Base-by-base conservation (phyloP, 2,329 filamentous ascomycete genomes). In the Huntiella savannae region DNA sequence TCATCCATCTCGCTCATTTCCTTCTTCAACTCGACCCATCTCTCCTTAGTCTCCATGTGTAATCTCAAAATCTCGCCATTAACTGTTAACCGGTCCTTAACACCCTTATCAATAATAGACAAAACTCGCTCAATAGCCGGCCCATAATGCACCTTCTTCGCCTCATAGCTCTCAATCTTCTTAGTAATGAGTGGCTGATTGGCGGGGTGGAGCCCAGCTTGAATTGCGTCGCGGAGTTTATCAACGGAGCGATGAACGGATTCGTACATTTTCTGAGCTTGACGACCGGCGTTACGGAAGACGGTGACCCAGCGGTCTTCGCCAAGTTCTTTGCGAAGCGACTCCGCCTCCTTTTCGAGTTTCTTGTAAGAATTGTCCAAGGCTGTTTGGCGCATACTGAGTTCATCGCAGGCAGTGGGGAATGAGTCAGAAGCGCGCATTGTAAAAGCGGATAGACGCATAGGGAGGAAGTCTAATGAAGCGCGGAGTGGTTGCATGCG, bases 231-330 rank as follows among this genome's bases (percentile, higher is more conserved):
- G 52, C 74, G 77, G 33, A 98, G 69, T 62, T 93, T 93, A 40
- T 68, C 63, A 49, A 92, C 75, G 58, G 86, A 94, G 52, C 88
- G 74, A 57, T 92, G 83, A 16, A 96, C 84, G 3, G 87, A 95
- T 54, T 94, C 85, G 58, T 85, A 88, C 86, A 98, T 94, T 65
- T 94, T 94, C 54, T 91, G 77, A 4, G 91, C 88, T 61, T 95
- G 86, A 48, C 81, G 73, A 11, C 86, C 87, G 12, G 91, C 91
- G 53, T 91, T 88, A 48, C 88, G 77, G 65, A 98, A 98, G 33
- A 96, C 87, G 45, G 92, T 71, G 38, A 98, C 79, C 91, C 91
- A 98, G 48, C 86, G 79, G 57, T 98, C 91, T 59, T 98, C 91
- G 22, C 86, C 86, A 3, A 98, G 68, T 59, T 98, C 91, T 58